A percentile compares a stretch with the other conserved stretches of the same genome.
Evolutionary conservation across 768 basidiomycete genomes (phyloP).

Genomic region (Artomyces pyxidatus): DNA sequence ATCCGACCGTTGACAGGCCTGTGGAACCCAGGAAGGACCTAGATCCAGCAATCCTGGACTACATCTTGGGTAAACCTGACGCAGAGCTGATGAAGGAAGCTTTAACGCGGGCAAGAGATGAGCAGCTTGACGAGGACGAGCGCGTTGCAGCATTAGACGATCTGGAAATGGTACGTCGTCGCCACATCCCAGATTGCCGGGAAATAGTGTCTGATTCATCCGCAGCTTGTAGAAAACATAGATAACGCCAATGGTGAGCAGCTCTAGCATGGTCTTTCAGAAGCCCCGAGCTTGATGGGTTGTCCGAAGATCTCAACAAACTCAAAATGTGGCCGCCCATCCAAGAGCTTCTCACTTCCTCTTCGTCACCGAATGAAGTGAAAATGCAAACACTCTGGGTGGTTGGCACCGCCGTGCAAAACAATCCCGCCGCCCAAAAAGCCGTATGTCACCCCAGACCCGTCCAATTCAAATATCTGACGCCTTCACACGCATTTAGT

Average conservation of each 20-base stretch:
- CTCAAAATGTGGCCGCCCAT: slow-evolving; percentile 76
- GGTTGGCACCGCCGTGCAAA: slow-evolving; percentile 82
- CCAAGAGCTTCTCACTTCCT: slow-evolving; percentile 49
- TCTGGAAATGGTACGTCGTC: slow-evolving; percentile 67
- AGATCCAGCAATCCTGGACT: slow-evolving; percentile 78
- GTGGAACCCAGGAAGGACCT: slow-evolving; percentile 39
- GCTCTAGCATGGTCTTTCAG: not conserved
- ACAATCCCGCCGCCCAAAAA: slow-evolving; percentile 79
- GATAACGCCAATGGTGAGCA: slow-evolving; percentile 81
- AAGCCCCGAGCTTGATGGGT: too few species aligned
- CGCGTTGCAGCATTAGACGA: slow-evolving; percentile 71
- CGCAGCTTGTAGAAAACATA: slow-evolving; percentile 84
- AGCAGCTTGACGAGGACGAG: slow-evolving; percentile 42
- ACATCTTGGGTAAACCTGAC: slow-evolving; percentile 80
- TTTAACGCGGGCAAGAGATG: slow-evolving; percentile 55
- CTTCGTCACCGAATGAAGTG: slow-evolving; percentile 48
- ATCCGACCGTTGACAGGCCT: slow-evolving; percentile 26
- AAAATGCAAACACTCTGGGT: slow-evolving; percentile 75
- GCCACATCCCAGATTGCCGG: not conserved
- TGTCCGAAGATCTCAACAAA: slow-evolving; percentile 65
- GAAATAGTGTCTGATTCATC: too few species aligned
- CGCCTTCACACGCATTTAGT: slow-evolving; percentile 30
- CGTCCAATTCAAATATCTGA: not conserved
- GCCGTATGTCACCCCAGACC: slow-evolving; percentile 39
- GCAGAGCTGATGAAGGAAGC: slow-evolving; percentile 79